Conservation (phyloP, 2,329 filamentous ascomycete genomes). For the Ophiocordyceps robertsii region DNA sequence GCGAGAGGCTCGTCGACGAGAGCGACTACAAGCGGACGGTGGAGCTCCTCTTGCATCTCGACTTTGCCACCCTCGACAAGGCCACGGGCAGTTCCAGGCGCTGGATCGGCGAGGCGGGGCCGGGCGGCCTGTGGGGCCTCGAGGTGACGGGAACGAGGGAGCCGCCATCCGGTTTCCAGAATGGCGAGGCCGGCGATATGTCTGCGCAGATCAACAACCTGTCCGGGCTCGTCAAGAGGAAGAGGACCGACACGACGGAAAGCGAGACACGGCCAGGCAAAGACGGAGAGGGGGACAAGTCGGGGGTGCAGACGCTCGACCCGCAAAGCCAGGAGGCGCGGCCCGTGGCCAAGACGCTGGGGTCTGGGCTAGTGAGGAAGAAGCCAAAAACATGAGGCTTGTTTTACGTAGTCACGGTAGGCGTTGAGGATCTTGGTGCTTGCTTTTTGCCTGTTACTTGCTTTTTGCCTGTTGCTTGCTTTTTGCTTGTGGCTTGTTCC, state of each 20-base stretch:
- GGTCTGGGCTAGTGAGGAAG: slow-evolving; percentile 34
- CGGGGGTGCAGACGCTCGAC: not conserved
- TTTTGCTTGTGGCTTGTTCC: too few species aligned
- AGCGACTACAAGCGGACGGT: slow-evolving; percentile 52
- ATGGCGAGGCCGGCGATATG: slow-evolving; percentile 4
- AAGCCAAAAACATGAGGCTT: slow-evolving; percentile 30
- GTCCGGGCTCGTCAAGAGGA: slow-evolving; percentile 33
- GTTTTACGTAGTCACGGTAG: not conserved
- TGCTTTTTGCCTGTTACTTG: too few species aligned
- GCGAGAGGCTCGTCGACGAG: slow-evolving; percentile 49
- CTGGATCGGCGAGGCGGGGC: slow-evolving; percentile 56
- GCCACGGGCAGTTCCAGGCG: slow-evolving; percentile 51
- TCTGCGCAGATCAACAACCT: slow-evolving; percentile 29
- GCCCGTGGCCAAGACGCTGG: slow-evolving; percentile 30
- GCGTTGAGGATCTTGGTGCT: too few species aligned
- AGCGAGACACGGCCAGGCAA: slow-evolving; percentile 2
- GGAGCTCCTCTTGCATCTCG: slow-evolving; percentile 58
- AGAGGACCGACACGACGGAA: slow-evolving; percentile 19
- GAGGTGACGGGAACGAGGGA: slow-evolving; percentile 31
- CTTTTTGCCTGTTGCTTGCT: too few species aligned
- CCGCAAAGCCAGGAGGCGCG: slow-evolving; percentile 2
- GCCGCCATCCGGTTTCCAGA: slow-evolving; percentile 5
- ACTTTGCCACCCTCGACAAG: slow-evolving; percentile 54
- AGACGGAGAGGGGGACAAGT: not conserved
- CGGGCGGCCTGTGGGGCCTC: slow-evolving; percentile 37